Evolutionary conservation across 1,139 yeast genomes (phyloP).

Genomic region (Pichia norvegensis): DNA sequence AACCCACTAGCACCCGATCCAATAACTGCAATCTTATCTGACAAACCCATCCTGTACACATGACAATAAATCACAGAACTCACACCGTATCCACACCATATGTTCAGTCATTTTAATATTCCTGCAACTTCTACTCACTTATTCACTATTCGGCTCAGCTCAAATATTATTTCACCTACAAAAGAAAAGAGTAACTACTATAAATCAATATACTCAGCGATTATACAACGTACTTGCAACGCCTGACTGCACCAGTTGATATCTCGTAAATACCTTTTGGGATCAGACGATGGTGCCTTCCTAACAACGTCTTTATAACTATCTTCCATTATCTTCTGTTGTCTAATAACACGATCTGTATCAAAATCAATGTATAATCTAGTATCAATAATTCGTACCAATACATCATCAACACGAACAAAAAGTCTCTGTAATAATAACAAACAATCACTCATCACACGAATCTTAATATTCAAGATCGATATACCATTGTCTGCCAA

Average conservation of each 20-base stretch:
- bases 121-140: too few relatives aligned
- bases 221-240: constrained; percentile 18
- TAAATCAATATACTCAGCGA: constrained; percentile 19
- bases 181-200: too few relatives aligned
- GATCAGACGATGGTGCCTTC: constrained; percentile 41
- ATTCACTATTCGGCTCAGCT: background rate
- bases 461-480: constrained; percentile 62
- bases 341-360: constrained; percentile 58
- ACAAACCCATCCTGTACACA: background rate
- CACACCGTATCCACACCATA: too few relatives aligned
- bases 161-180: too few relatives aligned
- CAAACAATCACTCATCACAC: constrained; percentile 84
- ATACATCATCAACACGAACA: constrained; percentile 81
- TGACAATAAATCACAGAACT: too few relatives aligned
- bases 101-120: too few relatives aligned
- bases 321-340: constrained; percentile 68
- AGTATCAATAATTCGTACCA: constrained; percentile 77
- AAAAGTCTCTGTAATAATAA: constrained; percentile 70
- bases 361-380: constrained; percentile 75
- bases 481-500: constrained; percentile 93
- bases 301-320: constrained; percentile 50
- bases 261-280: constrained; percentile 70
- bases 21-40: constrained; percentile 57
- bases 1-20: constrained; percentile 98
- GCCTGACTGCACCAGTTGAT: constrained; percentile 31